A percentile compares a stretch with the other conserved stretches of the same genome.
These are phyloP conservation scores for Anthoceros angustus DNA, from an alignment of 225 moss, liverwort and hornwort species.

Conservation along the genomic window DNA sequence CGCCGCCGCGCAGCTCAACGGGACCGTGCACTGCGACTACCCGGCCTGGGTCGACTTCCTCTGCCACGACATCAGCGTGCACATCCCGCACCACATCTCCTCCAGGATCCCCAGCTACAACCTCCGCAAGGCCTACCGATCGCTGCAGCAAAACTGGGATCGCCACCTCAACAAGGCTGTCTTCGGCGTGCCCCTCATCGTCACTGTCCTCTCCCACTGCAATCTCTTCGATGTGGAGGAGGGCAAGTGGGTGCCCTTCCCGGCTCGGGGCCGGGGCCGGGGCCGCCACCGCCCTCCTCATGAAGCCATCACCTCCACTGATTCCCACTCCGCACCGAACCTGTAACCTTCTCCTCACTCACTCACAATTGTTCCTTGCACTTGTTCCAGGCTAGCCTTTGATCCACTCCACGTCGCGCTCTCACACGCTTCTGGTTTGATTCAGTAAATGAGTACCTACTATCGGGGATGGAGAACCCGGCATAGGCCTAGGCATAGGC, in stretches of 20 bases:
- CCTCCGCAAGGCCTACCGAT: constrained; percentile 59
- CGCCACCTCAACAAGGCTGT: constrained; percentile 69
- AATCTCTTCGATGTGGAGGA: constrained; percentile 57
- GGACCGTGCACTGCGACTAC: constrained; percentile 83
- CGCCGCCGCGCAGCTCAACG: constrained; percentile 56
- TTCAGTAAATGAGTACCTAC: no score
- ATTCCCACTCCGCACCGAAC: no score
- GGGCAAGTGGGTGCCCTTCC: constrained; percentile 49
- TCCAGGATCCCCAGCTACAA: constrained; percentile 80
- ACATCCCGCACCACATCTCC: constrained; percentile 78
- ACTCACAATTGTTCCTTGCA: no score
- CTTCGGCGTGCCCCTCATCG: constrained; percentile 57
- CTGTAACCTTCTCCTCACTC: no score
- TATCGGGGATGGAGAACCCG: no score
- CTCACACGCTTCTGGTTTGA: no score
- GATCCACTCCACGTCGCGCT: no score
- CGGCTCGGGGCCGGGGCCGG: no score
- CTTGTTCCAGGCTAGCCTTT: no score
- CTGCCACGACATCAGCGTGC: constrained; percentile 84
- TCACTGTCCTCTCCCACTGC: constrained; percentile 46
- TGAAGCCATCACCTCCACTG: no score
- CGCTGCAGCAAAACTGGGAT: constrained; percentile 55
- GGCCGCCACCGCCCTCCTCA: no score
- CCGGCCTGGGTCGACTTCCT: constrained; percentile 68
- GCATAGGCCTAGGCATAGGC: no score